Conservation (phyloP, 305 asterid genomes). For the Solanum chacoense region DNA sequence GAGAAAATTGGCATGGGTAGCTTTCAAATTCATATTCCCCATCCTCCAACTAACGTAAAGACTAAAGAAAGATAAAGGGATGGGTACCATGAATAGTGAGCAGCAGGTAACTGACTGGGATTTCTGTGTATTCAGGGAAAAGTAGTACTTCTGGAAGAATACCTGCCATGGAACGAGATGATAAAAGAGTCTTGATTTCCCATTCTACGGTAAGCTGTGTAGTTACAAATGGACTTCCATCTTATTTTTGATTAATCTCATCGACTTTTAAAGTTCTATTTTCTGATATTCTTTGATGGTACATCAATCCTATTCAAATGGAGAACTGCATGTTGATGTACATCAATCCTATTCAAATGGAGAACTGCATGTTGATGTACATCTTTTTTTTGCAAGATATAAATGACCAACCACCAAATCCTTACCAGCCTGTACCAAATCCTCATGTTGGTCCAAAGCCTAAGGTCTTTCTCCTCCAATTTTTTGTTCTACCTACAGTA, state of each 20-base stretch:
- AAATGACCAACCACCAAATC: conserved; percentile 83
- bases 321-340: no score
- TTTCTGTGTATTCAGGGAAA: conserved; percentile 31
- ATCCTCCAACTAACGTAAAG: neutral
- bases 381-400: conserved; percentile 46
- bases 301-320: conserved; percentile 59
- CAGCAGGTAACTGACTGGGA: neutral
- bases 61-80: neutral
- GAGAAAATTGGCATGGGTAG: neutral
- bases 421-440: conserved; percentile 69
- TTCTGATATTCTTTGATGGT: conserved; percentile 10
- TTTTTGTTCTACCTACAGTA: neutral
- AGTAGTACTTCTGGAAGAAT: conserved; percentile 23
- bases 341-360: conserved; percentile 68
- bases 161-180: conserved; percentile 27
- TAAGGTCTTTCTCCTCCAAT: conserved; percentile 37
- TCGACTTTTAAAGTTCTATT: conserved; percentile 1
- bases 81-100: neutral
- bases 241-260: neutral
- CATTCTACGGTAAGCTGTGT: conserved; percentile 44
- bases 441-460: conserved; percentile 57
- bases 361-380: conserved; percentile 29
- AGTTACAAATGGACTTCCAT: neutral
- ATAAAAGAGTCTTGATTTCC: conserved; percentile 22
- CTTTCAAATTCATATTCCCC: neutral